A percentile compares a stretch with the other conserved stretches of the same genome.
Evolutionary conservation across 208 protist species (phyloP).

Genomic region (Strigomonas culicis): DNA sequence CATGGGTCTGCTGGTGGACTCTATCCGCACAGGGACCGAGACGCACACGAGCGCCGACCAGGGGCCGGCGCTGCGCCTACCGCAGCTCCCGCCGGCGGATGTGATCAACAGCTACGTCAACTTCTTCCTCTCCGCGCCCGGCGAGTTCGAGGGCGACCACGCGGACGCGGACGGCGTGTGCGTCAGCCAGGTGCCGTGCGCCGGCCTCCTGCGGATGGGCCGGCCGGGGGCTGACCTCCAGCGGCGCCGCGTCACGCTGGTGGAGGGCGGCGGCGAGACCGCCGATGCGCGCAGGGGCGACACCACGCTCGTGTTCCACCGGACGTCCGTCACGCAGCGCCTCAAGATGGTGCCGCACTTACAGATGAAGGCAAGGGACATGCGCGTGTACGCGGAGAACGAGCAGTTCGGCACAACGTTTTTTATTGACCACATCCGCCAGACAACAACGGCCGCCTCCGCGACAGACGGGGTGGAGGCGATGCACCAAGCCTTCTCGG

Average conservation of each 20-base stretch:
- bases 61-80: neutral
- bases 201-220: constrained; percentile 10
- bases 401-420: constrained; percentile 22
- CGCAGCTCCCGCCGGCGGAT: constrained; percentile 22
- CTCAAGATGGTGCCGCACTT: neutral
- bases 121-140: constrained; percentile 46
- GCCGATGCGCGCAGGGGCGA: neutral
- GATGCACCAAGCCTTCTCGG: neutral
- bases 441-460: neutral
- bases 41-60: constrained; percentile 14
- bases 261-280: neutral
- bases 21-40: constrained; percentile 38
- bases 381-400: constrained; percentile 27
- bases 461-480: too few relatives aligned
- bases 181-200: constrained; percentile 4
- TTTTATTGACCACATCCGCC: constrained; percentile 16
- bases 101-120: constrained; percentile 41
- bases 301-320: neutral
- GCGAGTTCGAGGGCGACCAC: constrained; percentile 8
- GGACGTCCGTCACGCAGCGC: neutral
- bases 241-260: neutral
- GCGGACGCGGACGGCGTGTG: constrained; percentile 1
- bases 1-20: constrained; percentile 42
- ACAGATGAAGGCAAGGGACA: constrained; percentile 9
- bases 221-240: neutral